Evolutionary conservation across 331 rosid species (phyloP).

Genomic region (Acacia pycnantha): DNA sequence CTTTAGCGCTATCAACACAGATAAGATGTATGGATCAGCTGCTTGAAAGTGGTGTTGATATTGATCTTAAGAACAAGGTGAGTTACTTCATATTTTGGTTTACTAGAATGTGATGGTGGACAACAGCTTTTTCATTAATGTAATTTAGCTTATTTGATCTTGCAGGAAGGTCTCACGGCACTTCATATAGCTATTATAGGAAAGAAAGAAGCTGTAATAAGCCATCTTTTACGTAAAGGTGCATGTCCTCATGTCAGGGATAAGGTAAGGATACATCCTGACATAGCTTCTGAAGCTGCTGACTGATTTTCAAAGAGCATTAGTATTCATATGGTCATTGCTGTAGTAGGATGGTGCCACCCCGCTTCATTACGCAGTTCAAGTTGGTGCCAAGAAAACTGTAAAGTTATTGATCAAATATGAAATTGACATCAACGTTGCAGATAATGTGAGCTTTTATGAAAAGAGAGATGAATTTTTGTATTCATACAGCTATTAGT

Average conservation of each 20-base stretch:
- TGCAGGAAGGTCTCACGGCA: slow-evolving; percentile 84
- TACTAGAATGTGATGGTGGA: not conserved
- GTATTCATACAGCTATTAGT: slow-evolving; percentile 3
- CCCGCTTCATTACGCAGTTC: slow-evolving; percentile 93
- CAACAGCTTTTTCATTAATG: slow-evolving; percentile 15
- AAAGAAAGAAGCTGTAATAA: slow-evolving; percentile 73
- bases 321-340: slow-evolving; percentile 21
- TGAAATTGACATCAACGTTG: slow-evolving; percentile 71
- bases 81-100: slow-evolving; percentile 16
- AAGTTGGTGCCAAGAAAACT: slow-evolving; percentile 83
- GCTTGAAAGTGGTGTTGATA: slow-evolving; percentile 63
- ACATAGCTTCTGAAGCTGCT: slow-evolving; percentile 5
- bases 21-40: slow-evolving; percentile 66
- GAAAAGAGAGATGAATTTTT: not conserved
- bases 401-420: slow-evolving; percentile 83
- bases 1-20: slow-evolving; percentile 71
- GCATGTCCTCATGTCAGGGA: slow-evolving; percentile 86
- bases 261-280: slow-evolving; percentile 46
- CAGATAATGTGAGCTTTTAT: slow-evolving; percentile 65
- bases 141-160: slow-evolving; percentile 34
- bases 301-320: slow-evolving; percentile 14
- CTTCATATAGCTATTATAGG: slow-evolving; percentile 88
- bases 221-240: slow-evolving; percentile 92
- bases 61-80: slow-evolving; percentile 63
- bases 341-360: slow-evolving; percentile 87